Conservation (phyloP, 1,284 basidiomycete genomes). For the Cutaneotrichosporon sp. region DNA sequence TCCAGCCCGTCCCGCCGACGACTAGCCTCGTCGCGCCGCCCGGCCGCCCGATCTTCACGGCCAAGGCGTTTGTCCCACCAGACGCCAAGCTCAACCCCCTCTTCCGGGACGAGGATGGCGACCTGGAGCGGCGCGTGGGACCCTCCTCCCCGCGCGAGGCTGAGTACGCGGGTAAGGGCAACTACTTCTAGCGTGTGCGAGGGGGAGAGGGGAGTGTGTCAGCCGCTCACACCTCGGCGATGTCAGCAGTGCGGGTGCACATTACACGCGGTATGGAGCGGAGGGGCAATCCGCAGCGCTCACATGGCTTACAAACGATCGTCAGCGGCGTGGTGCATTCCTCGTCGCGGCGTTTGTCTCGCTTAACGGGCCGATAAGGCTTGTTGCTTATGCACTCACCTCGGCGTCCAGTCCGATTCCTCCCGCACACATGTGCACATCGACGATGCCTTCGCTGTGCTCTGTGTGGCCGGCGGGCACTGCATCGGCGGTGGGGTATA, state of each 20-base stretch:
- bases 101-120: slow-evolving; percentile 5
- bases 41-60: slow-evolving; percentile 72
- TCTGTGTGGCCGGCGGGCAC: too few relatives aligned
- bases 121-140: neutral
- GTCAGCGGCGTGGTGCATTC: neutral
- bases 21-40: slow-evolving; percentile 78
- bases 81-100: slow-evolving; percentile 61
- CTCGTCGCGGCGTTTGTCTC: too few relatives aligned
- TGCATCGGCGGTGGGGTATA: too few relatives aligned
- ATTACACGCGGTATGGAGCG: neutral
- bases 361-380: too few relatives aligned
- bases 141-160: slow-evolving; percentile 13
- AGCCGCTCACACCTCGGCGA: slow-evolving; percentile 1
- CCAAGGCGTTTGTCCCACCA: slow-evolving; percentile 68
- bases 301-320: too few relatives aligned
- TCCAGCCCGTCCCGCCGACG: slow-evolving; percentile 75
- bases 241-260: neutral
- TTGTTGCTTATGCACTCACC: too few relatives aligned
- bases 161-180: slow-evolving; percentile 42
- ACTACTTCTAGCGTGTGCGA: slow-evolving; percentile 36
- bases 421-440: too few relatives aligned
- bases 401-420: too few relatives aligned
- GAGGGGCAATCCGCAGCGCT: neutral
- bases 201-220: too few relatives aligned
- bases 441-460: too few relatives aligned